Evolutionary conservation across 2,329 filamentous ascomycete genomes (phyloP), one percentile per base, ranked within the genome.

Genomic region (Hymenotorrendiella dingleyae): DNA sequence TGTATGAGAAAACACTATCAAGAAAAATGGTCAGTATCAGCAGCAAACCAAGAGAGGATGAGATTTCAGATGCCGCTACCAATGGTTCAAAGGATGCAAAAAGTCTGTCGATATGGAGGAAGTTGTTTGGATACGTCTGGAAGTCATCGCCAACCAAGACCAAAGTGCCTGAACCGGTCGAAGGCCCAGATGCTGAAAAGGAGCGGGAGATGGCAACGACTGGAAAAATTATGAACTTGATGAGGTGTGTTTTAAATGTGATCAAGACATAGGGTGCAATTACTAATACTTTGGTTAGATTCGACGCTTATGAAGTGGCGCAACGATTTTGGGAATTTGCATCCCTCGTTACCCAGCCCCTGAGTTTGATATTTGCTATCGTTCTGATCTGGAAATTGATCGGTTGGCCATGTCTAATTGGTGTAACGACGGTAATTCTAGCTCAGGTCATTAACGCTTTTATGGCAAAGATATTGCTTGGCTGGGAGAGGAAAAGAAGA

Each of bases 141-240:
- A 57, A 54, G 17, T 52, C 63, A 5, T 54, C 54, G 37, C 43
- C 47, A 6, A 36, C 19, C 4, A 57, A 54, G 45, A 55, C 54
- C 9, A 24, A 26, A 8, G 12, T 6, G 10, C 22, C 32, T 5
- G 35, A 43, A 22, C 20, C 22, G 30, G 52, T 51, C 14, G 37
- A 50, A 43, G 60, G 43, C 37, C 58, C 49, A 24, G 30, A 22
- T 21, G 30, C n/a, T 17, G 48, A 57, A 33, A 61, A 62, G 42
- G 47, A 46, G 20, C 72, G 74, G 43, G 67, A 75, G 42, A 76
- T 84, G 2, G 87, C 89, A 0, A 88, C 86, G 0, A 91, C 90
- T 65, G 89, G 89, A 6, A 94, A 94, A 59, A 93, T 95, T 39
- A 74, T 95, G 47, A 95, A 94, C 55, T 65, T 95, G 2, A 85